Evolutionary conservation across 2,329 filamentous ascomycete species (phyloP).

Genomic region (Monosporascus sp.): DNA sequence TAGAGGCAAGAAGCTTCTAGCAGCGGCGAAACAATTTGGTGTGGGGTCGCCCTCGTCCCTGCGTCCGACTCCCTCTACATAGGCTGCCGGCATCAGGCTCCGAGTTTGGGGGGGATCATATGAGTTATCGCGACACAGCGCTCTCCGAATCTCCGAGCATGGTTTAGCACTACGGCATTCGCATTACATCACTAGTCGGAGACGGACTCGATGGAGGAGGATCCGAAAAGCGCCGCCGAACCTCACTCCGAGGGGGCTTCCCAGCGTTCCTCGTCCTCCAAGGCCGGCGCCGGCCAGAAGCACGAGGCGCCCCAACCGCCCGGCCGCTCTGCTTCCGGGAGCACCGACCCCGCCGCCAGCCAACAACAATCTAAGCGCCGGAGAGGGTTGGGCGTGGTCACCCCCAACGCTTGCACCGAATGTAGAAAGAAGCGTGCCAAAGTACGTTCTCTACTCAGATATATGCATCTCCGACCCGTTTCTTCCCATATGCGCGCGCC

Average conservation of each 20-base stretch:
- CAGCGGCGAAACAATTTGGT: too few species aligned
- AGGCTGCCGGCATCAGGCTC: background rate
- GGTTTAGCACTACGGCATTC: background rate
- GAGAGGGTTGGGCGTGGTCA: constrained; percentile 52
- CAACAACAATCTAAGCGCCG: constrained; percentile 43
- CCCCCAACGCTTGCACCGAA: constrained; percentile 57
- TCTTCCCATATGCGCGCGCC: background rate
- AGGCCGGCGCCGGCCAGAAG: constrained; percentile 14
- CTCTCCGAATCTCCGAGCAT: background rate
- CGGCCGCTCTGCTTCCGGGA: constrained; percentile 2
- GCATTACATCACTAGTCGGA: constrained; percentile 8
- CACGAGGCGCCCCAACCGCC: constrained; percentile 20
- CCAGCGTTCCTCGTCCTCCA: constrained; percentile 18
- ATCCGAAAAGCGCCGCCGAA: constrained; percentile 19
- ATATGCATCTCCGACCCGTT: too few species aligned
- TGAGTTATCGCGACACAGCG: background rate
- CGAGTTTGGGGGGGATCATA: background rate
- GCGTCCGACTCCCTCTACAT: too few species aligned
- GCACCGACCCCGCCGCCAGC: constrained; percentile 13
- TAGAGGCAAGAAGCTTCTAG: too few species aligned
- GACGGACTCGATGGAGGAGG: constrained; percentile 24
- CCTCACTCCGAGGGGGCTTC: constrained; percentile 7
- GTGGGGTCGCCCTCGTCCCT: too few species aligned
- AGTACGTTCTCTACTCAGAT: constrained; percentile 30
- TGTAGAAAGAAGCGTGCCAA: constrained; percentile 60